Base-by-base conservation (phyloP, 345 rosid genomes). In the Brassica incana region DNA sequence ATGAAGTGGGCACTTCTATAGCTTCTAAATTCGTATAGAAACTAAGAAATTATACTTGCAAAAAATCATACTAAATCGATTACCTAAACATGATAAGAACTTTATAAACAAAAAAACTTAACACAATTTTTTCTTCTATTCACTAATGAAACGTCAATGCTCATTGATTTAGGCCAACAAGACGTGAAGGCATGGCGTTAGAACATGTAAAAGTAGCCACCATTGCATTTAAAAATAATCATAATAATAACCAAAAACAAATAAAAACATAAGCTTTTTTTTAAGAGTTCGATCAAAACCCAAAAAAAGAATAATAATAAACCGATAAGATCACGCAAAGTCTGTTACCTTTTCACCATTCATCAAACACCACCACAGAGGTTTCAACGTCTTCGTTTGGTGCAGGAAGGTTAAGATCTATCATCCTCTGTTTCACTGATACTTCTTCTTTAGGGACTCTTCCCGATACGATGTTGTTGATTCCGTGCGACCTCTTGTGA, bases 341-440 rank as follows among this genome's bases (percentile, higher is more conserved):
- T 72, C 73, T 71, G 80, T 76, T 75, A 76, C 69, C 76, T 50
- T 50, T 32, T 81, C 73, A 81, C 64, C 77, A 65, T 76, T 72
- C 91, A 84, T 89, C 91, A 2, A 94, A 87, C 25, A 90, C 88
- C 0, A 90, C 88, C 0, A 87, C 90, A 25, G 94, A 88, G 25
- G 88, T 82, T 84, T 87, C 94, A 60, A 86, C 79, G 56, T 90
- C 95, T 8, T 92, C 94, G 25, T 78, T 59, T 8, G 93, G 86
- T 72, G 97, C 95, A 6, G 97, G 99, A 71, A 95, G 91, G 82
- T 95, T 95, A 30, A 95, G 97, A 88, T 95, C 99, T 69, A 95
- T 89, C 66, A 86, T 80, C 65, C 74, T 77, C 59, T 84, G 83
- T 73, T 84, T 89, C 72, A 73, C 66, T 60, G 50, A 1, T 71